A percentile compares a stretch with the other conserved stretches of the same genome.
Conservation (phyloP, 441 rosid species). For the Rhodomyrtus psidioides region DNA sequence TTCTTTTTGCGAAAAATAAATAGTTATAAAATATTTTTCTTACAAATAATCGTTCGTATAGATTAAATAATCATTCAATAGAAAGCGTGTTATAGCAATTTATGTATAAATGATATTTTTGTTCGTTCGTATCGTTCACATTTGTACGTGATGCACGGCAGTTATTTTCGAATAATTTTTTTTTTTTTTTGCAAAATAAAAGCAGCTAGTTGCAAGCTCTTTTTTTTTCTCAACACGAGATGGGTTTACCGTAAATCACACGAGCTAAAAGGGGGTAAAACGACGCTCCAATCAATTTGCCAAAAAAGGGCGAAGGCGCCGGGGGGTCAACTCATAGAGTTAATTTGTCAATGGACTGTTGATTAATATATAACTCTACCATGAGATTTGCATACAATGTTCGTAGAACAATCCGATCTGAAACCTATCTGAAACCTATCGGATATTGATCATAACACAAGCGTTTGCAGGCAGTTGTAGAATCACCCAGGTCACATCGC, state of each 20-base stretch:
- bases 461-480: not conserved
- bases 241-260: no score
- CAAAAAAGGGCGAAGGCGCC: no score
- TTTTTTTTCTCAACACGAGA: not conserved
- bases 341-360: not conserved
- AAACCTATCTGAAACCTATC: not conserved
- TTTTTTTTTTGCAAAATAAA: no score
- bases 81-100: no score
- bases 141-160: not conserved
- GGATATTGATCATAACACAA: not conserved
- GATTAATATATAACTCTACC: not conserved
- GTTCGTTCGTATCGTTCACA: no score
- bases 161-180: not conserved
- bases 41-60: no score
- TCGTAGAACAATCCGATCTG: not conserved
- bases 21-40: rapidly evolving
- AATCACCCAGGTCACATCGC: not conserved
- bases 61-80: not conserved
- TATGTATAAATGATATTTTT: no score
- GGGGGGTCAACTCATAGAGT: not conserved
- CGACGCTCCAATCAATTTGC: no score
- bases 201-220: not conserved
- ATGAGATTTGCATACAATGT: not conserved
- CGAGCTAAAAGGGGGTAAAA: no score
- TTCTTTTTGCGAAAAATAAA: no score